Conservation (phyloP, 176 grass and related monocot species). For the maize (Zea mays) region Zm-B73-REFERENCE-NAM-5.0 NC_050097.1:49245501-49246000, state of each 20-base stretch:
- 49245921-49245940: neutral
- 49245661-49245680: neutral
- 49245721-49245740: constrained; percentile 40
- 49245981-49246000: neutral
- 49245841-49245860: neutral
- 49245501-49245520: too few relatives aligned
- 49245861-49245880: neutral
- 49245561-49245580: too few relatives aligned
- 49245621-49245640: neutral
- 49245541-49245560: too few relatives aligned
- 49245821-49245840: neutral
- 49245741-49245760: constrained; percentile 36
- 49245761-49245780: neutral
- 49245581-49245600: neutral
- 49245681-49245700: constrained; percentile 43
- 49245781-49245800: neutral
- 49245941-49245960: too few relatives aligned
- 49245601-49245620: constrained; percentile 32
- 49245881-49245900: neutral
- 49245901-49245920: neutral
- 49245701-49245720: constrained; percentile 31
- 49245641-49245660: constrained; percentile 16
- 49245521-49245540: too few relatives aligned
- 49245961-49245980: neutral
- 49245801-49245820: neutral